phyloP scores from a whole-genome alignment of 2,329 filamentous ascomycete species.

The Ophiobolus disseminans region DNA sequence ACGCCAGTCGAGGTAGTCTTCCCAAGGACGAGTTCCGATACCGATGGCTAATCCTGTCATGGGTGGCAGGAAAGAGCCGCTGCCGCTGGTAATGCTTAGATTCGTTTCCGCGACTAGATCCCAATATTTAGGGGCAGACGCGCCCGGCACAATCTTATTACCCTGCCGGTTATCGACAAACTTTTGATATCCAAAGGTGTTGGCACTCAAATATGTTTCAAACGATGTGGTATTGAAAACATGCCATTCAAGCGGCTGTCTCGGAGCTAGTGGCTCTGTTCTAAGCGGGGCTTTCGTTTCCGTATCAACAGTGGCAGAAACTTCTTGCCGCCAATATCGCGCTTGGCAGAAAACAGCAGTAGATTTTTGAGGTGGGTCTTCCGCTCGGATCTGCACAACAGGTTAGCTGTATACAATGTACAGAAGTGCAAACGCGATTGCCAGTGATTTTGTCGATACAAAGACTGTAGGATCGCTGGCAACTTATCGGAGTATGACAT shows the following conservation, averaged over 20 bases:
- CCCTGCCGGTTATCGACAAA: constrained; percentile 18
- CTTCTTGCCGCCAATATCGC: constrained; percentile 56
- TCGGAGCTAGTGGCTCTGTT: constrained; percentile 28
- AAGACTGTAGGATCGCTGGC: too few relatives aligned
- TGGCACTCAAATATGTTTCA: constrained; percentile 35
- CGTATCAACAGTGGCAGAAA: constrained; percentile 50
- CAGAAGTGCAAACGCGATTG: too few relatives aligned
- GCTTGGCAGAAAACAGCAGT: constrained; percentile 33
- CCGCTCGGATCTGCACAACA: constrained; percentile 2
- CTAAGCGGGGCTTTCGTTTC: background rate
- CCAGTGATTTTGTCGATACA: too few relatives aligned
- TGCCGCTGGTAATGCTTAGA: constrained; percentile 13
- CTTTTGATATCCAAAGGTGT: background rate
- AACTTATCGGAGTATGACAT: too few relatives aligned
- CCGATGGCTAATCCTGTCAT: constrained; percentile 52
- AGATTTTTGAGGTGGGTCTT: constrained; percentile 22
- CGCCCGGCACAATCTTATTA: constrained; percentile 3
- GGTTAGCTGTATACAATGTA: too few relatives aligned
- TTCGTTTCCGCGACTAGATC: constrained; percentile 14
- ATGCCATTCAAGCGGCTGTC: constrained; percentile 23
- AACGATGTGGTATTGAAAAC: constrained; percentile 51
- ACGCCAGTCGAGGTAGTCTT: constrained; percentile 46
- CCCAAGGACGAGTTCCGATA: constrained; percentile 25
- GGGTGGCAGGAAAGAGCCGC: constrained; percentile 5
- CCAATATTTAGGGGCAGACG: too few relatives aligned